Percentiles rank a stretch among this genome's conserved stretches.
phyloP scores from a whole-genome alignment of 805 yeast species.

The Kurtzmaniella cleridarum region DNA sequence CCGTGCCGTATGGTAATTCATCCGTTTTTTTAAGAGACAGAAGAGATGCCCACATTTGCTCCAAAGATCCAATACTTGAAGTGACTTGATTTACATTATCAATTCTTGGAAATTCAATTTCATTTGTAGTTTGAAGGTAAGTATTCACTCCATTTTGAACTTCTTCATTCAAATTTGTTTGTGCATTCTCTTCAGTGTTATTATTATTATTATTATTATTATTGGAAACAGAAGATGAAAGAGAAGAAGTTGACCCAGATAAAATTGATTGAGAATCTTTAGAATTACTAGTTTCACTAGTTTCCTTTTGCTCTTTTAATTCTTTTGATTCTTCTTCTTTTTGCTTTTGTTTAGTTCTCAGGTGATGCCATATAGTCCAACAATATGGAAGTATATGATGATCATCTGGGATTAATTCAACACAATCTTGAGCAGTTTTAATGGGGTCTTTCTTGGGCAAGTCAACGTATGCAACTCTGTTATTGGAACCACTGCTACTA shows the following conservation, averaged over 20 bases:
- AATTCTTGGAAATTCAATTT: constrained; percentile 34
- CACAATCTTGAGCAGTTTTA: constrained; percentile 27
- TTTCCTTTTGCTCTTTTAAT: constrained; percentile 10
- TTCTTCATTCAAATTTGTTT: neutral
- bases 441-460: constrained; percentile 33
- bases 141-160: constrained; percentile 23
- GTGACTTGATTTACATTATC: constrained; percentile 12
- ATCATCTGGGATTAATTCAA: constrained; percentile 17
- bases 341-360: constrained; percentile 19
- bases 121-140: constrained; percentile 42
- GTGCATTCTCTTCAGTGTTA: constrained; percentile 6
- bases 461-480: constrained; percentile 8
- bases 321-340: constrained; percentile 13
- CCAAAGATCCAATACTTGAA: constrained; percentile 40
- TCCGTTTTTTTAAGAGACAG: constrained; percentile 33
- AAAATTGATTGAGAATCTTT: constrained; percentile 10
- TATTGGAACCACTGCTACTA: constrained; percentile 7
- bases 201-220: no score
- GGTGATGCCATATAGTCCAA: constrained; percentile 49
- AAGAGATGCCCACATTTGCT: constrained; percentile 48
- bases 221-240: constrained; percentile 7
- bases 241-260: constrained; percentile 4
- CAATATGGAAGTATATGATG: constrained; percentile 41
- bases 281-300: constrained; percentile 5
- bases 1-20: constrained; percentile 42